These are phyloP conservation scores for Rhizophora apiculata DNA, from an alignment of 345 rosid genomes.

Conservation along the genomic window DNA sequence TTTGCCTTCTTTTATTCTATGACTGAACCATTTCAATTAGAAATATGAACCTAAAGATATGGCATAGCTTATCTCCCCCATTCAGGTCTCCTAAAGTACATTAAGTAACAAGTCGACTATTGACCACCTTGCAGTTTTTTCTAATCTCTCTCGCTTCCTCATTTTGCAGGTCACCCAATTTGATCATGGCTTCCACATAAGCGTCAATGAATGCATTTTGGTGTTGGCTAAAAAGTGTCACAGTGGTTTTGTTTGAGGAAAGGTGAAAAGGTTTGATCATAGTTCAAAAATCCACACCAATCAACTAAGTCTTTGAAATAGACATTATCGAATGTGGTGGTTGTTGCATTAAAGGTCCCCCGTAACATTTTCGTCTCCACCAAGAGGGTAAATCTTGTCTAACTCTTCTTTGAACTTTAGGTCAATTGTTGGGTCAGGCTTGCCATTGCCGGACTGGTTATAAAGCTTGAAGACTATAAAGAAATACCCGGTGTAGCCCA, in stretches of 20 bases:
- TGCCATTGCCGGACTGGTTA: conserved; percentile 75
- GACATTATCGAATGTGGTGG: conserved; percentile 54
- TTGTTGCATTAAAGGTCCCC: conserved; percentile 69
- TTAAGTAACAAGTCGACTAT: conserved; percentile 27
- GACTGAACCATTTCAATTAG: no score
- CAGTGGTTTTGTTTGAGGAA: conserved; percentile 46
- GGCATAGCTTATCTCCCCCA: no score
- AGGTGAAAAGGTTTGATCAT: conserved; percentile 72
- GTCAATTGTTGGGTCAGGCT: conserved; percentile 57
- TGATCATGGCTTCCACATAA: conserved; percentile 72
- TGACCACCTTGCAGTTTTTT: conserved; percentile 57
- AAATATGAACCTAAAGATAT: no score
- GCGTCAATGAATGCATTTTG: conserved; percentile 55
- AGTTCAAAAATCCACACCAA: conserved; percentile 81
- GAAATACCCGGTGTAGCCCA: conserved; percentile 81
- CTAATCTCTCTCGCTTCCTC: conserved; percentile 71
- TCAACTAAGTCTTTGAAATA: conserved; percentile 80
- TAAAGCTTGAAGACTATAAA: conserved; percentile 77
- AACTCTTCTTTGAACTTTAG: conserved; percentile 52
- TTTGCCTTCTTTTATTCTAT: no score
- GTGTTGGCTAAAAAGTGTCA: conserved; percentile 43
- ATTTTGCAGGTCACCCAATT: conserved; percentile 78
- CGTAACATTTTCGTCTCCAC: conserved; percentile 64
- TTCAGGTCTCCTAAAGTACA: conserved; percentile 26
- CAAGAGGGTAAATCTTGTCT: conserved; percentile 58